Evolutionary conservation across 495 filamentous ascomycete species (phyloP), one percentile per base, ranked within the genome.

Genomic region (Pyrenula massariospora): DNA sequence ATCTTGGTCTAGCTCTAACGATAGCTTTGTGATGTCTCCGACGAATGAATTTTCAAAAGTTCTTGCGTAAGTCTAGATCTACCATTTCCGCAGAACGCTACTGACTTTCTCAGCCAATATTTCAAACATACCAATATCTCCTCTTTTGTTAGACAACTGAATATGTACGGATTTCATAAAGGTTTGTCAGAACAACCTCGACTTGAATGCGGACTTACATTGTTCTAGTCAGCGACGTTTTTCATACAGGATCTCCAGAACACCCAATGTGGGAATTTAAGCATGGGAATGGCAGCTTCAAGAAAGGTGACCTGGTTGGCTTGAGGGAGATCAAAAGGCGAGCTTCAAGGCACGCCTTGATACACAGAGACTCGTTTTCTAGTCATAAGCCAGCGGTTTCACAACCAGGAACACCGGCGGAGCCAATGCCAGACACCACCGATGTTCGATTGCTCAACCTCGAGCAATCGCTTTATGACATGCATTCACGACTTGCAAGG

Each of bases 81-180:
- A 25, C 25, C 49, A 36, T 52, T 22, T 24, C 49, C 55, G 59
- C 25, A 51, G 25, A 21, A 20, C 23, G 54, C 70, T 73, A 64
- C 74, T 56, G 22, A 23, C 50, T 61, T 36, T 47, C 55, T 51
- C 64, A 86, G 84, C 57, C 83, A 95, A 83, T 98, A 98, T 69
- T 98, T 98, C 70, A 98, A 98, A 66, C 93, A 98, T 69, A 98
- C 93, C 58, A 98, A 98, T 66, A 94, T 97, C 55, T 96, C 93
- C 2, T 98, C 93, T 10, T 98, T 98, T 66, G 93, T 98, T 36
- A 83, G 93, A 52, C 93, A 98, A 71, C 75, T 98, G 55, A 98
- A 98, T 67, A 98, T 98, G 93, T 98, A 98, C 63, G 93, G 93
- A 1, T 98, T 98, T 74, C 93, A 98, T 71, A 98, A 98, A 90